phyloP scores from a whole-genome alignment of 2,329 filamentous ascomycete genomes.

The Pseudocercospora macadamiae region DNA sequence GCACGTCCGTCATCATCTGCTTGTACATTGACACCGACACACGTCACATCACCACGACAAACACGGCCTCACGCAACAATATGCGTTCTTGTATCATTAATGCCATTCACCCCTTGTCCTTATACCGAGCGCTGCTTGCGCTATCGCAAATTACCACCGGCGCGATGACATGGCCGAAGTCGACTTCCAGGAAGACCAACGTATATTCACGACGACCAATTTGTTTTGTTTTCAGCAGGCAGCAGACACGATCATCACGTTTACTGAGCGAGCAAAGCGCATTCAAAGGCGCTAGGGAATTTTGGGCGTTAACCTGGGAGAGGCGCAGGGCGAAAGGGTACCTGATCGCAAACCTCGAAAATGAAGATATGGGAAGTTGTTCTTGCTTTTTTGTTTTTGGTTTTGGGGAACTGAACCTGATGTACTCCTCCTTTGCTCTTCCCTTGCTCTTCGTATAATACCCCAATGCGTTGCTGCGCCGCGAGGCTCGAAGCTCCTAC shows the following conservation, averaged over 20 bases:
- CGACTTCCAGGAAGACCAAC: neutral
- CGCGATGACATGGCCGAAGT: neutral
- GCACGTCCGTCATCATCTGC: constrained; percentile 20
- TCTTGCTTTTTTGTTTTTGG: no score
- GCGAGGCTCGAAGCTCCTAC: no score
- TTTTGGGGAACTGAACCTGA: no score
- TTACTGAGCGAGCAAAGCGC: neutral
- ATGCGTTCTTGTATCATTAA: constrained; percentile 9
- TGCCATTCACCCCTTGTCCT: constrained; percentile 6
- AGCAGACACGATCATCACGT: neutral
- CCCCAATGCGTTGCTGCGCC: no score
- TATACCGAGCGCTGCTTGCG: constrained; percentile 3
- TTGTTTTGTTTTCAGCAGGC: neutral
- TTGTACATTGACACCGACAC: constrained; percentile 20
- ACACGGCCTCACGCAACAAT: constrained; percentile 3
- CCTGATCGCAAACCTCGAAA: no score
- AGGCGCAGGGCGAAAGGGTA: no score
- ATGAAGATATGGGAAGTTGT: no score
- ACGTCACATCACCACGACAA: neutral
- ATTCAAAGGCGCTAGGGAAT: neutral
- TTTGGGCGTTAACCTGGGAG: no score
- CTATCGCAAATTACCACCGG: no score
- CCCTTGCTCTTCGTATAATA: no score
- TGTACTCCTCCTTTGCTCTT: no score
- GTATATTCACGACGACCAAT: neutral